Percentiles rank a stretch among this genome's conserved stretches.
Conservation (phyloP, 2,329 filamentous ascomycete genomes). For the Ambrosiella cleistominuta region DNA sequence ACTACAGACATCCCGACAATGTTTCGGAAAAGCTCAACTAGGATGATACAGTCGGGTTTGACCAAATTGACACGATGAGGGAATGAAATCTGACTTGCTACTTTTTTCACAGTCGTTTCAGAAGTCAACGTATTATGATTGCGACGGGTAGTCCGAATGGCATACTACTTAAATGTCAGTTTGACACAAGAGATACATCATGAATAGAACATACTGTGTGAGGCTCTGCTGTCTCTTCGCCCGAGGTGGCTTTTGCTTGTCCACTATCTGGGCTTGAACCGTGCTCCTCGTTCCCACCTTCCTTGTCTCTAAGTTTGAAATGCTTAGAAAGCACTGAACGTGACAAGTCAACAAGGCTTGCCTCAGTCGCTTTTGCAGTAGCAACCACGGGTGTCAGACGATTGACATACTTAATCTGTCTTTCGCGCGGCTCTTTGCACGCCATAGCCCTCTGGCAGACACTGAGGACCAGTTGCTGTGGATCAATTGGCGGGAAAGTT, state of each 20-base stretch:
- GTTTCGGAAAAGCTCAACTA: conserved; percentile 56
- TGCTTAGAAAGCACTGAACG: conserved; percentile 42
- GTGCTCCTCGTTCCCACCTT: not conserved
- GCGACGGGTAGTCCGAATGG: conserved; percentile 63
- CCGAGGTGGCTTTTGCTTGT: not conserved
- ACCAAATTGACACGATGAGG: conserved; percentile 63
- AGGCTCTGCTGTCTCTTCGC: conserved; percentile 8
- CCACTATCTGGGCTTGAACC: too few relatives aligned
- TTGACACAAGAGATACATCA: not conserved
- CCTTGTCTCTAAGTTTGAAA: conserved; percentile 32
- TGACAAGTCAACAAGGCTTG: conserved; percentile 48
- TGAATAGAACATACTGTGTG: conserved; percentile 25
- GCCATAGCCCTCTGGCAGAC: conserved; percentile 38
- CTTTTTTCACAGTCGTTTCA: conserved; percentile 50
- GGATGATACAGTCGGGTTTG: conserved; percentile 58
- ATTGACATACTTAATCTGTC: conserved; percentile 41
- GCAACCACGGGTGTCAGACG: conserved; percentile 34
- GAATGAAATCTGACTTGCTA: conserved; percentile 47
- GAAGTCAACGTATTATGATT: conserved; percentile 54
- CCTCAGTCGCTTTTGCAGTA: conserved; percentile 48
- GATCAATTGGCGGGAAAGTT: conserved; percentile 36
- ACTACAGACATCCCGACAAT: conserved; percentile 68
- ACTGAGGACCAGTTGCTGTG: conserved; percentile 32
- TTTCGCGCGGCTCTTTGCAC: conserved; percentile 24
- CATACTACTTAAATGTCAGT: conserved; percentile 39